These are phyloP conservation scores for Naganishia antarctica DNA, from an alignment of 768 basidiomycete genomes.

Conservation along the genomic window DNA sequence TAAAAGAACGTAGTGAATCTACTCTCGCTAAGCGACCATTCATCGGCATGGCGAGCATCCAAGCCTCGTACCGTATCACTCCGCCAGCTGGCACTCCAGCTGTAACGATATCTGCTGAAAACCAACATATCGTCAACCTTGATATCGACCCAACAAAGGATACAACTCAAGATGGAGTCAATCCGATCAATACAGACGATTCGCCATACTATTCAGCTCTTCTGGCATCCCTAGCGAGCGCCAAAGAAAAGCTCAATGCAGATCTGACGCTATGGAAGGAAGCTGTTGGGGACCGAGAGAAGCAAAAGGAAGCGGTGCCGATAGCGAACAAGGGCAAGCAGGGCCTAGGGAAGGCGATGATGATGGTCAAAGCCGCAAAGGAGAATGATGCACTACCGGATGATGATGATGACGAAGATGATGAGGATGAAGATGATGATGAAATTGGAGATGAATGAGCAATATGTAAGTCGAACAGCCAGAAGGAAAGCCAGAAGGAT, in stretches of 20 bases:
- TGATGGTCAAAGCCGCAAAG: conserved; percentile 26
- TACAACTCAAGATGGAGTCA: neutral
- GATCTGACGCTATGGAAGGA: conserved; percentile 26
- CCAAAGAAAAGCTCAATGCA: conserved; percentile 21
- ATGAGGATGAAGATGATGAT: conserved; percentile 5
- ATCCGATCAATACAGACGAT: conserved; percentile 2
- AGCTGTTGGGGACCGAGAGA: conserved; percentile 25
- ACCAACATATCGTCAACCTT: neutral
- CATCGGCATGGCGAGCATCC: neutral
- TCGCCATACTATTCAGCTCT: conserved; percentile 22
- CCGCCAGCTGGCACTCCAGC: conserved; percentile 8
- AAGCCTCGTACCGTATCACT: conserved; percentile 1
- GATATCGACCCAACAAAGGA: neutral
- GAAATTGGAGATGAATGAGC: neutral
- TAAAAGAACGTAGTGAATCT: too few relatives aligned
- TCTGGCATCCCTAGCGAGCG: conserved; percentile 6
- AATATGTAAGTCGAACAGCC: neutral
- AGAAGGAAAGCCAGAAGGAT: too few relatives aligned
- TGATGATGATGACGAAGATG: neutral
- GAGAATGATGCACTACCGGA: conserved; percentile 27
- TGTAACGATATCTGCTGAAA: neutral
- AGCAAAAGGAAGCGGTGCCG: conserved; percentile 23
- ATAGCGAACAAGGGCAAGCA: conserved; percentile 11
- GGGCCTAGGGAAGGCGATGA: conserved; percentile 27
- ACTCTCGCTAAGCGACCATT: too few relatives aligned